Evolutionary conservation across 805 yeast species (phyloP), one percentile per base, ranked within the genome.

Genomic region (Cyberlindnera japonica): DNA sequence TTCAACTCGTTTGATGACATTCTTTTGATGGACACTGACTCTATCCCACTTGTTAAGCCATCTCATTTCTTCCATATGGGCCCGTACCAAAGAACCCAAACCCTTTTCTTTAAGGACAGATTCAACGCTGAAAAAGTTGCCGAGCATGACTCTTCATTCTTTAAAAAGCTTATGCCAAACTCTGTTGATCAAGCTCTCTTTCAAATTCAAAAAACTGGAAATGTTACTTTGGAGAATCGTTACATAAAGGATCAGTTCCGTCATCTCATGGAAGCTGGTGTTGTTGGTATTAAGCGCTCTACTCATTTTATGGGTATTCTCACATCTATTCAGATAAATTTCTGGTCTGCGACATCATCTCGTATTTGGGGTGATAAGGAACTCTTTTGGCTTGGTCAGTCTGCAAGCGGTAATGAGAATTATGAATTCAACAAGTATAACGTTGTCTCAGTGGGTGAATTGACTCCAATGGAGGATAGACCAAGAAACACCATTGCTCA

Each of bases 291-390:
- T 51, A 63, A 33, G 31, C 47, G 56, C 23, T 49, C 55, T 3
- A 49, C 47, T 1, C 59, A 54, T 34, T 54, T 54, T 43, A 41
- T 44, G 10, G 55, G 57, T 9, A 43, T 50, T 15, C 37, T 54
- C 14, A 44, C 51, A 2, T 37, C 55, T 2, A 34, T 54, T 15
- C 59, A 53, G 33, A 38, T 69, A 44, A 70, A 67, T 43, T 57
- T 68, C 33, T 68, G 68, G 59, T 51, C 55, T 35, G 57, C 69
- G 12, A 63, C 72, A 22, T 53, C 63, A 8, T 67, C 74, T 1
- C 68, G 77, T n/a, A 65, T 82, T n/a, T 83, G 84, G 72, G 95
- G 95, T 33, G 95, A 84, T 48, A 84, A 84, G 51, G 93, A 84
- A 54, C 64, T 83, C 50, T 78, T 83, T 50, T 83, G 91, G 91